Percentiles rank a stretch among this genome's conserved stretches.
phyloP scores from a whole-genome alignment of 176 grass and related monocot species.

The Oryza nivara region DNA sequence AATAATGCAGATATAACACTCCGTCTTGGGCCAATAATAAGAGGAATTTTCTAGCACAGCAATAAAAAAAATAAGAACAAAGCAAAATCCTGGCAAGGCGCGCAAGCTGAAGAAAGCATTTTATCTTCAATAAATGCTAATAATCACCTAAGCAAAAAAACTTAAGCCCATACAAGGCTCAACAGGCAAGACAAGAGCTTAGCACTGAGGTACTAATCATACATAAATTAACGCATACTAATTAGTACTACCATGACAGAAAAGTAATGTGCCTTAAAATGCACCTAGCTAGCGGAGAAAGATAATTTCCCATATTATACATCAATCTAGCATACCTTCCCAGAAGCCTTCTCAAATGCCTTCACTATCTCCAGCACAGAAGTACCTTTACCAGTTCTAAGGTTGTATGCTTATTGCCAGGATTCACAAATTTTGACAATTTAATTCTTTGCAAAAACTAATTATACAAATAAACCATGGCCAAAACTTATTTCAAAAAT shows the following conservation, averaged over 20 bases:
- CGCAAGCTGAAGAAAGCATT: neutral
- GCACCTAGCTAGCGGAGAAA: neutral
- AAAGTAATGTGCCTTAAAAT: neutral
- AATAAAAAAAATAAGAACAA: neutral
- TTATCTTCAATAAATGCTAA: neutral
- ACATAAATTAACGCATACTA: neutral
- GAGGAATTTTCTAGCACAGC: conserved; percentile 70
- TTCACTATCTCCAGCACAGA: conserved; percentile 93
- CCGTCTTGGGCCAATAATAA: conserved; percentile 65
- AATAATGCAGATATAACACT: no score
- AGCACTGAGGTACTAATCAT: neutral
- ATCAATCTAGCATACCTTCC: conserved; percentile 66
- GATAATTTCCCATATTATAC: neutral
- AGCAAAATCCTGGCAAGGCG: conserved; percentile 21
- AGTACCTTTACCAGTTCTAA: conserved; percentile 71
- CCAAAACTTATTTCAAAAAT: no score
- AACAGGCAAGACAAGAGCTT: neutral
- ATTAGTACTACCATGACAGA: neutral
- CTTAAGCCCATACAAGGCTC: neutral
- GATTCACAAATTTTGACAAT: no score
- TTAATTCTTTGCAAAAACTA: no score
- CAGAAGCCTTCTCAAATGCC: conserved; percentile 96
- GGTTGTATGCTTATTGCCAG: no score
- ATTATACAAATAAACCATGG: no score
- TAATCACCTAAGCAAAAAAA: neutral